phyloP scores from a whole-genome alignment of 2,329 filamentous ascomycete species.

The Neobulgaria alba region DNA sequence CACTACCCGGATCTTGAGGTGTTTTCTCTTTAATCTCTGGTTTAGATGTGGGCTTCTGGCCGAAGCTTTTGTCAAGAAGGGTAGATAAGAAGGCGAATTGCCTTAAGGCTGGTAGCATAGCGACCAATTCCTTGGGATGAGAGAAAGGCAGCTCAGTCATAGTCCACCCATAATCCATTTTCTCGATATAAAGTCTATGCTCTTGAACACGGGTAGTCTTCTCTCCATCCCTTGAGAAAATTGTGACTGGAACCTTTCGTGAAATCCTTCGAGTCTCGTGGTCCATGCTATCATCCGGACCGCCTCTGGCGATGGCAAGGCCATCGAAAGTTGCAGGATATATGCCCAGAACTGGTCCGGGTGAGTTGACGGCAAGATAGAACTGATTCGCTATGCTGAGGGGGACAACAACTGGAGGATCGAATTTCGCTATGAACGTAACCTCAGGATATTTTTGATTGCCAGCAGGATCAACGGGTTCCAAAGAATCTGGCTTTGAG shows the following conservation, averaged over 20 bases:
- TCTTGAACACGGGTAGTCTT: constrained; percentile 32
- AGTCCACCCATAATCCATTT: constrained; percentile 61
- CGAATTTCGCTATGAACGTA: constrained; percentile 65
- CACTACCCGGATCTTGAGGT: constrained; percentile 12
- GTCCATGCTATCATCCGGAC: constrained; percentile 44
- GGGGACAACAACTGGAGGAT: constrained; percentile 65
- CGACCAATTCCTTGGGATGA: constrained; percentile 67
- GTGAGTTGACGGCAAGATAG: constrained; percentile 47
- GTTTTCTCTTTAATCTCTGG: constrained; percentile 2
- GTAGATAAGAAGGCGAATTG: constrained; percentile 66
- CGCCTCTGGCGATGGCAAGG: constrained; percentile 44
- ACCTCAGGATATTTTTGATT: constrained; percentile 50
- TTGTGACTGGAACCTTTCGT: constrained; percentile 38
- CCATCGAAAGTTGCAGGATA: constrained; percentile 28
- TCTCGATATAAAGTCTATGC: constrained; percentile 61
- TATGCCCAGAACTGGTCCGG: constrained; percentile 46
- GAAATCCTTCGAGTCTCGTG: constrained; percentile 41
- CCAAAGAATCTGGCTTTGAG: constrained; percentile 44
- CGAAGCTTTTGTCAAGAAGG: constrained; percentile 55
- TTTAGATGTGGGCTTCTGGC: constrained; percentile 12
- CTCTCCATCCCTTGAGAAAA: constrained; percentile 26
- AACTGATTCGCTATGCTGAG: constrained; percentile 55
- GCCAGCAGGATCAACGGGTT: constrained; percentile 40
- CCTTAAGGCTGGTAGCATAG: constrained; percentile 63
- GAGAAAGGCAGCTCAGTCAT: constrained; percentile 65